These are phyloP conservation scores for Eragrostis curvula DNA, from an alignment of 176 grass and related monocot species.

Conservation along the genomic window DNA sequence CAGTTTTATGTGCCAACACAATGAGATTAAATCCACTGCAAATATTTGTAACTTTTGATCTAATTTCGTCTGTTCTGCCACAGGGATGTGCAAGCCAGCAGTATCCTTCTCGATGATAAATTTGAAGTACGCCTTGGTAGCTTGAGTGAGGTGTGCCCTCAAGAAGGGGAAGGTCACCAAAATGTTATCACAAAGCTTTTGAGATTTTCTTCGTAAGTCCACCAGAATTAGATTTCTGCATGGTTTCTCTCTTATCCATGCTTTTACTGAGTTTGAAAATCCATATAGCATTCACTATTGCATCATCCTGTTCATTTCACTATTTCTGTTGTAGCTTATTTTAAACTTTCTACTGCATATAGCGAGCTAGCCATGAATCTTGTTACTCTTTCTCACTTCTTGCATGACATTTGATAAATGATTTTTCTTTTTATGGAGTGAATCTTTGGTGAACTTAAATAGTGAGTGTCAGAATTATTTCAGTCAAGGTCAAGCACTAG, in stretches of 20 bases:
- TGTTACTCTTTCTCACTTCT: not conserved
- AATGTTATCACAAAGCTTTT: constrained; percentile 89
- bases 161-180: constrained; percentile 89
- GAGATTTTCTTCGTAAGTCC: constrained; percentile 94
- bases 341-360: not conserved
- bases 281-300: not conserved
- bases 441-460: not conserved
- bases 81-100: constrained; percentile 94
- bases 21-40: not conserved
- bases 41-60: not conserved
- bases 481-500: not conserved
- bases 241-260: constrained; percentile 6
- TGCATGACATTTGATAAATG: not conserved
- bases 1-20: not conserved
- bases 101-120: constrained; percentile 95
- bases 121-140: constrained; percentile 89
- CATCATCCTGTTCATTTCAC: not conserved
- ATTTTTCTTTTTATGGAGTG: not conserved
- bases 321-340: not conserved
- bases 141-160: constrained; percentile 74
- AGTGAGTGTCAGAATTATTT: not conserved
- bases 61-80: constrained; percentile 32
- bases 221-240: not conserved
- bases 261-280: constrained; percentile 1
- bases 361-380: not conserved